Percentiles rank a stretch among this genome's conserved stretches.
phyloP scores from a whole-genome alignment of 2,329 filamentous ascomycete species.

The Hypoxylon sp. region DNA sequence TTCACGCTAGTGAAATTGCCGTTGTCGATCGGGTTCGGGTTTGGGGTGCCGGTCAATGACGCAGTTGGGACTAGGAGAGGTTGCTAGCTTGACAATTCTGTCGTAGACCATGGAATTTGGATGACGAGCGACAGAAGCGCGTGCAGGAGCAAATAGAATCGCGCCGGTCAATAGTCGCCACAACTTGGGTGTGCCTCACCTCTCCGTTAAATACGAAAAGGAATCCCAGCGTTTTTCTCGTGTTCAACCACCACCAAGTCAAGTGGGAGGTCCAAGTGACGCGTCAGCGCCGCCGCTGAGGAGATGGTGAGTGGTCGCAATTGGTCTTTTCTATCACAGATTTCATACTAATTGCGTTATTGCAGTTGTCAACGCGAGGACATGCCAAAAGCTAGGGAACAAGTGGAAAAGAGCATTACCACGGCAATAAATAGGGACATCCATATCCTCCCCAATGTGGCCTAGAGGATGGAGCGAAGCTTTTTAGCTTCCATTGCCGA shows the following conservation, averaged over 20 bases:
- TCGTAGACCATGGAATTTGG: constrained; percentile 35
- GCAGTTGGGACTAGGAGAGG: constrained; percentile 25
- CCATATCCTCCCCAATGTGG: constrained; percentile 22
- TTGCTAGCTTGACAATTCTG: constrained; percentile 33
- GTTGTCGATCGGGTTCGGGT: constrained; percentile 34
- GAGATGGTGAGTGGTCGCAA: constrained; percentile 17
- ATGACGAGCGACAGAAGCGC: constrained; percentile 23
- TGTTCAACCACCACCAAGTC: constrained; percentile 25
- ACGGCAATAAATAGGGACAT: constrained; percentile 21
- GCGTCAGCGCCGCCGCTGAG: constrained; percentile 35
- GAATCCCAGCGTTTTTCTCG: constrained; percentile 26
- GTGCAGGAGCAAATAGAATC: constrained; percentile 28
- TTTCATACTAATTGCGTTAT: constrained; percentile 19
- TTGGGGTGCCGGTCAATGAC: constrained; percentile 37
- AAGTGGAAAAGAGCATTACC: constrained; percentile 14
- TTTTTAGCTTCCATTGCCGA: constrained; percentile 33
- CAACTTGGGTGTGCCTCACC: constrained; percentile 10
- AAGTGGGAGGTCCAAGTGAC: constrained; percentile 22
- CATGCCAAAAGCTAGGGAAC: constrained; percentile 1
- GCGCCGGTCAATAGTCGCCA: constrained; percentile 25
- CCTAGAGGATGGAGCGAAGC: constrained; percentile 27
- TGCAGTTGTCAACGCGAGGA: constrained; percentile 13
- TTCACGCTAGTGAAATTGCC: constrained; percentile 35
- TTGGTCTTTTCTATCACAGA: constrained; percentile 7
- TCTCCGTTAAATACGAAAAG: constrained; percentile 35